Conservation (phyloP, 2,329 filamentous ascomycete species). For the Cladosporium sp. region DNA sequence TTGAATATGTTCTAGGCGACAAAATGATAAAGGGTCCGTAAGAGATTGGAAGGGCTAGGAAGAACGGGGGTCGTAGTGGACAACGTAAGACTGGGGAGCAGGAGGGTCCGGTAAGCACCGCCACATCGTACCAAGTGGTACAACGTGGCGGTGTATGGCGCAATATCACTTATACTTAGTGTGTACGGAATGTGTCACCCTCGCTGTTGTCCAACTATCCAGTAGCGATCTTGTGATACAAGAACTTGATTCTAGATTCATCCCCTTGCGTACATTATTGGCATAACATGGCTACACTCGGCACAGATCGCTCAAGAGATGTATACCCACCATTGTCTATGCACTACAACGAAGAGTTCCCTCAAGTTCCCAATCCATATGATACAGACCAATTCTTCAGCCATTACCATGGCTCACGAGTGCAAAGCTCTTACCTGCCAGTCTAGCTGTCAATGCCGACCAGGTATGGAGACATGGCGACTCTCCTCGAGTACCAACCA, state of each 20-base stretch:
- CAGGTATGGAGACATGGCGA: background rate
- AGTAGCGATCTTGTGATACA: background rate
- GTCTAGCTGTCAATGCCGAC: background rate
- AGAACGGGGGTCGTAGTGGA: background rate
- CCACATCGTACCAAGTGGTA: background rate
- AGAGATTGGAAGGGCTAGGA: background rate
- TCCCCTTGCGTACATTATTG: background rate
- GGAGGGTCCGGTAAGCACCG: background rate
- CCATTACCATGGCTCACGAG: background rate
- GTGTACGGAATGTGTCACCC: background rate
- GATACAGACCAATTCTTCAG: background rate
- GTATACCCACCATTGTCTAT: background rate
- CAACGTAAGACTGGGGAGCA: background rate
- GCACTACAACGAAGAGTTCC: background rate
- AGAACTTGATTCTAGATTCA: background rate
- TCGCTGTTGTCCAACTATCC: background rate
- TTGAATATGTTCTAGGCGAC: background rate
- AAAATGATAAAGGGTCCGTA: background rate
- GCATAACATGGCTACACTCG: background rate
- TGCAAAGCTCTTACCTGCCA: background rate
- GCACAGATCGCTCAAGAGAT: background rate
- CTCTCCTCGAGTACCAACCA: background rate
- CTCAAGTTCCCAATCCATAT: background rate
- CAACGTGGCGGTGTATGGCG: background rate
- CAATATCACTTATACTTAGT: background rate